Evolutionary conservation across 23 red algal genomes (phyloP), one percentile per base, ranked within the genome.

Genomic region (Cyanidioschyzon merolae): DNA sequence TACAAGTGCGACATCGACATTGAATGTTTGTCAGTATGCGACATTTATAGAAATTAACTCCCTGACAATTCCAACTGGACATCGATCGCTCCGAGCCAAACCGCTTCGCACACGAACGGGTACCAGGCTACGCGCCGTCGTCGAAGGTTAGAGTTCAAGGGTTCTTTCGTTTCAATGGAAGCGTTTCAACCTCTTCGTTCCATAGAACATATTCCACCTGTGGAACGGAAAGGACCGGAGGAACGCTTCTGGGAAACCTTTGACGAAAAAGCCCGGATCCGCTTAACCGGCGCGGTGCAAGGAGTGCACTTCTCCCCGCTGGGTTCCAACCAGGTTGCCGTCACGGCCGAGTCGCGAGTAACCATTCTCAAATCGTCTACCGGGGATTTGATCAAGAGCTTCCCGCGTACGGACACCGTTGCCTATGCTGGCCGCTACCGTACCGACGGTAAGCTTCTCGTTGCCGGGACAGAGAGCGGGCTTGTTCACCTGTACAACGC

Each of bases 371-470:
- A 79, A 41, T 58, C 80, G 7, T 54, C 25, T 39, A 82, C 58
- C 59, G 63, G 63, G 3, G n/a, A 71, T 17, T 15, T 25, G 29
- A 3, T 7, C 21, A 71, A 35, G 12, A 3, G 21, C 16, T 32
- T 71, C 30, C 54, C 75, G 7, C 59, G 67, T 29, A 58, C 74
- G 39, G 77, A 77, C 15, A 78, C 88, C 37, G 57, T 80, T 2
- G 81, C 88, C 7, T 89, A 89, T 45, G 75, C 80, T 31, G 84
- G 88, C 29, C 39, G 77, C 27, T 98, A 82, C 35, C 88, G 89
- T 31, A 68, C 68, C 2, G 94, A 98, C 50, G 88, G 94, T 39
- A 79, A 83, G 21, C 77, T 98, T 75, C 74, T 98, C 12, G 88
- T 89, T 2, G 88, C 88, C n/a, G 94, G 88, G 2, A 71, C 77